These are phyloP conservation scores for Coix lacrymajobi DNA, from an alignment of 176 grass and related monocot species.

Conservation along the genomic window DNA sequence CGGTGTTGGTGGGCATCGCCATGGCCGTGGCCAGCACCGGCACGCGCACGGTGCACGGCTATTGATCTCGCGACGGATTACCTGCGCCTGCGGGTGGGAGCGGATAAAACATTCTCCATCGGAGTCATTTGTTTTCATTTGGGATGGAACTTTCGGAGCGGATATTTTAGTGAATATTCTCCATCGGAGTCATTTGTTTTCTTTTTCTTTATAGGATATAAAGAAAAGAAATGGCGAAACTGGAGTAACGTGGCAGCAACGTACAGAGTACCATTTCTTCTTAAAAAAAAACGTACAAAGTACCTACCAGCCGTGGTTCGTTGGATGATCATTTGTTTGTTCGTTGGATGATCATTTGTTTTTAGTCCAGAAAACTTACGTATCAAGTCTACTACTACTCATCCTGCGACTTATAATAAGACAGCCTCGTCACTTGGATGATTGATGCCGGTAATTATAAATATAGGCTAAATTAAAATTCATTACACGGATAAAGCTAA, in stretches of 20 bases:
- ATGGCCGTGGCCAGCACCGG: not conserved
- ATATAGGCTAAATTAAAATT: no score
- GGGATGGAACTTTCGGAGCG: not conserved
- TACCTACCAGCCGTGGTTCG: no score
- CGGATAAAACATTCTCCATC: not conserved
- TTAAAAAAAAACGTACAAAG: no score
- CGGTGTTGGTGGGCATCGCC: not conserved
- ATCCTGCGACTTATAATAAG: no score
- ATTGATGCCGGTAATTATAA: no score
- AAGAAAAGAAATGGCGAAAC: not conserved
- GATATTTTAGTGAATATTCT: conserved; percentile 22
- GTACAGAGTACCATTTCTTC: no score
- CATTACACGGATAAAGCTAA: no score
- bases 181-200: not conserved
- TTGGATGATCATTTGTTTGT: no score
- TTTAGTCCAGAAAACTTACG: no score
- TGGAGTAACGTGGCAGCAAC: not conserved
- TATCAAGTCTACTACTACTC: no score
- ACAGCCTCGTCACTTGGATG: no score
- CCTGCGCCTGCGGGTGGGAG: not conserved
- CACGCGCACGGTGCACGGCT: conserved; percentile 5
- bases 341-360: no score
- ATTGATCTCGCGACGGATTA: not conserved
- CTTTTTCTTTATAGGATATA: not conserved
- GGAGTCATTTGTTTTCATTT: not conserved